Base-by-base conservation (phyloP, 345 rosid species). In the Schrenkiella parvula region DNA sequence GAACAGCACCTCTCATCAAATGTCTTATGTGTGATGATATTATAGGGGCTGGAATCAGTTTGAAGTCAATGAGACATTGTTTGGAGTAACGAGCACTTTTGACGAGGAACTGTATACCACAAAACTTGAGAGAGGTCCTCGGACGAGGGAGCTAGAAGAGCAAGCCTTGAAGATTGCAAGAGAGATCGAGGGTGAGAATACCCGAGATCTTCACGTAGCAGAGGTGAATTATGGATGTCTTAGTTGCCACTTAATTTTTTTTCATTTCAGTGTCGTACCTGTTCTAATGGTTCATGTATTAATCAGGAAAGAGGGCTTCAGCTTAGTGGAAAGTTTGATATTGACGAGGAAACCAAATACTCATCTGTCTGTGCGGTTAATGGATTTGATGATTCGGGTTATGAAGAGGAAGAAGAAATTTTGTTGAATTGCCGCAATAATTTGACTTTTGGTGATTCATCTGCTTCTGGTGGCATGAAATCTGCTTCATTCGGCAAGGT, bases 141-240 rank as follows among this genome's bases (percentile, higher is more conserved):
- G 62, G 42, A 84, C 41, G 64, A 84, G 82, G 73, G 88, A 87
- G 48, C 59, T 80, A 74, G 97, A 89, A 83, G 88, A 77, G 78
- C 88, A 88, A 80, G 99, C 99, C 70, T 60, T 38, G 66, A 88
- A 96, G 78, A 91, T 95, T 75, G 99, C 99, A 2, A 83, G 82
- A 83, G 99, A 95, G 85, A 95, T 89, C 64, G 96, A 85, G 89
- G 85, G 96, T 56, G 96, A 91, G 78, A 96, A 84, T 17, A 91
- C 98, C 5, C 70, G 72, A 51, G 97, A 95, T 76, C 88, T 86
- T 83, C 99, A 95, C 79, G 78, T 88, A 76, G 99, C 99, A n/a
- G 98, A 95, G 92, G 99, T 88, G 70, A 52, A 68, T 60, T 71
- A 74, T n/a, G n/a, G 66, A 34, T 61, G 23, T 75, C 37, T 62